phyloP scores from a whole-genome alignment of 192 early-diverging fungal genomes.

The Coemansia sp. region DNA sequence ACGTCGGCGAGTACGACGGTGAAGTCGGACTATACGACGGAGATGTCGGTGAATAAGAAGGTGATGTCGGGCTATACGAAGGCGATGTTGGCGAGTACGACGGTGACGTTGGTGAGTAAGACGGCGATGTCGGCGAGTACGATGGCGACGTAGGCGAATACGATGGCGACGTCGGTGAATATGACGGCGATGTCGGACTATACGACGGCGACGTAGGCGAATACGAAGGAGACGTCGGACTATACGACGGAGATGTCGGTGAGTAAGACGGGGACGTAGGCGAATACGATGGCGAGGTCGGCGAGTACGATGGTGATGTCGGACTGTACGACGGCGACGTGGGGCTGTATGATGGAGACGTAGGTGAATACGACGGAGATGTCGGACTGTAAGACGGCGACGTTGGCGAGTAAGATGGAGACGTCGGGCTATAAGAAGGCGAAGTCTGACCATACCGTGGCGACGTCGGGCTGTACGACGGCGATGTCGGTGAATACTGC shows the following conservation, averaged over 20 bases:
- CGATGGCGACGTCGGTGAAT: slow-evolving; percentile 65
- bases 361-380: slow-evolving; percentile 67
- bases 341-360: slow-evolving; percentile 69
- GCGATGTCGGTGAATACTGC: slow-evolving; percentile 56
- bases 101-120: slow-evolving; percentile 73
- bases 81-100: slow-evolving; percentile 72
- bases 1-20: slow-evolving; percentile 75
- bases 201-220: slow-evolving; percentile 77
- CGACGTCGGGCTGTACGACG: slow-evolving; percentile 67
- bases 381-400: slow-evolving; percentile 59
- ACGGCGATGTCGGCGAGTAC: slow-evolving; percentile 65
- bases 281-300: slow-evolving; percentile 73
- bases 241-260: slow-evolving; percentile 63
- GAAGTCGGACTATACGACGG: slow-evolving; percentile 73
- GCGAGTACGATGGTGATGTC: slow-evolving; percentile 70
- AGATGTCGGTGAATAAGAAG: slow-evolving; percentile 72
- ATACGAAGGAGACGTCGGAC: slow-evolving; percentile 68
- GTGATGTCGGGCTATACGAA: slow-evolving; percentile 56
- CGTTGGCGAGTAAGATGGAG: slow-evolving; percentile 67
- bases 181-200: slow-evolving; percentile 63
- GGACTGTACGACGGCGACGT: slow-evolving; percentile 70
- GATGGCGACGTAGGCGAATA: slow-evolving; percentile 76
- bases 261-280: slow-evolving; percentile 65
- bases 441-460: slow-evolving; percentile 70
- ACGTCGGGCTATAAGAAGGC: slow-evolving; percentile 70